A percentile compares a stretch with the other conserved stretches of the same genome.
Evolutionary conservation across 2,329 filamentous ascomycete genomes (phyloP).

Genomic region (Neurospora sp.): DNA sequence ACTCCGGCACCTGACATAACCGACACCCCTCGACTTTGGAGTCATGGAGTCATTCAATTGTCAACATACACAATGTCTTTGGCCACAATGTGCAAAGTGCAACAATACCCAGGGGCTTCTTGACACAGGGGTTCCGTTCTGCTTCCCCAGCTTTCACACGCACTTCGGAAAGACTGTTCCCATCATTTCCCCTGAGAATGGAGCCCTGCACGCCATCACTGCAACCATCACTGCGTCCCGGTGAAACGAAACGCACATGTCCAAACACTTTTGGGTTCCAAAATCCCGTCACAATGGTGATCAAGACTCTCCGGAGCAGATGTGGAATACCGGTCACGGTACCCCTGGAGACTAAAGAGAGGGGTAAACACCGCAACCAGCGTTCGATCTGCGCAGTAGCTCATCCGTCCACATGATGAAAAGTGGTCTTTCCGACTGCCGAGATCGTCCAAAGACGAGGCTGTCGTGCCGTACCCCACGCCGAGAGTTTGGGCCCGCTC

Average conservation of each 20-base stretch:
- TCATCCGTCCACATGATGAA: neutral
- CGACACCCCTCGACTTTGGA: neutral
- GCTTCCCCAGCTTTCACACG: neutral
- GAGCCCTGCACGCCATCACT: neutral
- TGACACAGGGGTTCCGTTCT: neutral
- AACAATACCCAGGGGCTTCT: neutral
- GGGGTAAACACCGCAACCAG: neutral
- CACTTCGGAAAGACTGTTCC: neutral
- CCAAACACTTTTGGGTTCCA: neutral
- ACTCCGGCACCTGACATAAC: neutral
- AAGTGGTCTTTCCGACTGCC: neutral
- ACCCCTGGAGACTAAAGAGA: neutral
- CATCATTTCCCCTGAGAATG: neutral
- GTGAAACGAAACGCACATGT: neutral
- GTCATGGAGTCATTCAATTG: neutral
- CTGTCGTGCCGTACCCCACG: neutral
- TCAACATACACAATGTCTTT: neutral
- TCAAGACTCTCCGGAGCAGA: neutral
- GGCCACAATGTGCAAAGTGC: neutral
- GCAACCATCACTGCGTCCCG: neutral
- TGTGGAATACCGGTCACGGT: neutral
- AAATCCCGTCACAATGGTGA: neutral
- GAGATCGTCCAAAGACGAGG: neutral
- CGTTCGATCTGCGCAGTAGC: neutral
- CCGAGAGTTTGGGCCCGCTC: neutral